phyloP scores from a whole-genome alignment of 495 filamentous ascomycete species.

The Podospora pseudoanserina region DNA sequence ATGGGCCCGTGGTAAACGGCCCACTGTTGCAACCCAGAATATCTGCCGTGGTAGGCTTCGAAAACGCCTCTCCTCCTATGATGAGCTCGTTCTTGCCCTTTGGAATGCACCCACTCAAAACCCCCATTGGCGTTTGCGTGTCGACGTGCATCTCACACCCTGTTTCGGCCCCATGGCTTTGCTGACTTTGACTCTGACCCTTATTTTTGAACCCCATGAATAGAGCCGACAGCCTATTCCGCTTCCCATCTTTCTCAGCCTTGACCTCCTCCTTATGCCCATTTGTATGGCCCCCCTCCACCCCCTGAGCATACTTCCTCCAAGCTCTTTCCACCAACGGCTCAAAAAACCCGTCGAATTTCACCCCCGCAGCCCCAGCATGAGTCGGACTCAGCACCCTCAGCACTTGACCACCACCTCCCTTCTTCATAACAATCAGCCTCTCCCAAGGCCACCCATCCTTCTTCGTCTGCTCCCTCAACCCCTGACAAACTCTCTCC shows the following conservation, averaged over 20 bases:
- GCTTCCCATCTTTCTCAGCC: neutral
- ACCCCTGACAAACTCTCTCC: slow-evolving; percentile 50
- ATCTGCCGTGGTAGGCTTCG: slow-evolving; percentile 57
- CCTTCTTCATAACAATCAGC: slow-evolving; percentile 55
- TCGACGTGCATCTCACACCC: slow-evolving; percentile 31
- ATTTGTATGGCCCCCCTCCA: neutral
- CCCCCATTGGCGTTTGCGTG: slow-evolving; percentile 40
- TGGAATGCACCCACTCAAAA: slow-evolving; percentile 26
- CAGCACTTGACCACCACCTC: slow-evolving; percentile 43
- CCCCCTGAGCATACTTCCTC: slow-evolving; percentile 29
- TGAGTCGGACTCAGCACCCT: slow-evolving; percentile 65
- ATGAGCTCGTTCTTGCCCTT: slow-evolving; percentile 21
- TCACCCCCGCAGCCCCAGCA: slow-evolving; percentile 53
- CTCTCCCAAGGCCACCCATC: slow-evolving; percentile 65
- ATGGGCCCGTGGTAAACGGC: slow-evolving; percentile 57
- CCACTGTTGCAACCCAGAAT: slow-evolving; percentile 72
- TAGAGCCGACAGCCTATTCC: neutral
- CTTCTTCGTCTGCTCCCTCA: slow-evolving; percentile 50
- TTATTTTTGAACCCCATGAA: neutral
- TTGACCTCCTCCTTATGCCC: slow-evolving; percentile 11
- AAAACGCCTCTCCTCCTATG: slow-evolving; percentile 51
- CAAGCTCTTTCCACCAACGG: slow-evolving; percentile 62
- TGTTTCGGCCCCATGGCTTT: neutral
- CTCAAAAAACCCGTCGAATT: slow-evolving; percentile 63
- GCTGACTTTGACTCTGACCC: neutral